Evolutionary conservation across 1,284 basidiomycete genomes (phyloP), one percentile per base, ranked within the genome.

Genomic region (Pyrrhoderma noxium): DNA sequence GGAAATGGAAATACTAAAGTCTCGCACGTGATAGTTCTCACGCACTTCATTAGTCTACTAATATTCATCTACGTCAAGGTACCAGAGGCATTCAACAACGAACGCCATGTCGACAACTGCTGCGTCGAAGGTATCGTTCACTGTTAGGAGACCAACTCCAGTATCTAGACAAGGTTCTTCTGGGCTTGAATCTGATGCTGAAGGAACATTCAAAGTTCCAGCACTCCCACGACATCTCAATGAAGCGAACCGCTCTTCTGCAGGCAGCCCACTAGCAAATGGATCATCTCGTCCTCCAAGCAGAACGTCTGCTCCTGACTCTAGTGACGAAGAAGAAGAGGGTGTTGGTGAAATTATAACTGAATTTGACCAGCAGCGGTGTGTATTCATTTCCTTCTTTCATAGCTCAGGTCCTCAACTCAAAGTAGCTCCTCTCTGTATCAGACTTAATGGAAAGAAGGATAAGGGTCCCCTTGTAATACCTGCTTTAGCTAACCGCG

Each of bases 401-500:
- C 27, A 35, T 38, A 46, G 60, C 58, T 37, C 60, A 55, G 62
- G 56, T 67, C 71, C 71, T 76, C 76, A 82, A 75, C 80, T 83
- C 77, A 82, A 80, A 76, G 63, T 66, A 79, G 80, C 61, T 59
- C 56, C 54, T 56, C 56, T 57, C 59, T 44, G 52, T 59, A 53
- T 45, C 62, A 82, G 77, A 55, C 59, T 72, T 21, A 65, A 60
- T 49, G 67, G 74, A 54, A 72, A 68, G 50, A 75, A 73, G 55
- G 66, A 75, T 22, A 64, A 82, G 42, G 77, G 72, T 2, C 88
- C 87, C 0, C 76, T 95, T 9, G 80, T 94, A 27, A 96, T 97
- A 45, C 83, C 90, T 3, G 72, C 89, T 0, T 71, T 87, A 39
- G 74, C 90, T 57, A 93, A 96, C 62, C 77, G 80, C 34, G 93